Conservation (phyloP, 805 yeast genomes). For the Schwanniomyces polymorphus region DNA sequence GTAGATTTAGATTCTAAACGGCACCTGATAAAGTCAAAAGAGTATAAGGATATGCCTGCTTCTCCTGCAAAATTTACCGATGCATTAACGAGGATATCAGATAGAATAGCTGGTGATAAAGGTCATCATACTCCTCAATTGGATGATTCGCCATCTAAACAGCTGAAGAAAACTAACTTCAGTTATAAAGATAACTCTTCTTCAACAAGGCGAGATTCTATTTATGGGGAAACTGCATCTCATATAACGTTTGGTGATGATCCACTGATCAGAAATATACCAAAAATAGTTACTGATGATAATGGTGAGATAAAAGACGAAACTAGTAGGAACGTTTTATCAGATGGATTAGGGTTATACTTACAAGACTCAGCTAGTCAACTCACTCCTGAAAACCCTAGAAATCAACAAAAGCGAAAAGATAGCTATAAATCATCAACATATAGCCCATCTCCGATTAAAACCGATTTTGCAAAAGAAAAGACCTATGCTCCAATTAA, state of each 20-base stretch:
- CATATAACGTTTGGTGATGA: not conserved
- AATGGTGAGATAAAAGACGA: not conserved
- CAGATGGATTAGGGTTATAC: not conserved
- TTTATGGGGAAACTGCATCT: not conserved
- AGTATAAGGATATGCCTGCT: slow-evolving; percentile 7
- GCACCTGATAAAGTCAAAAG: not conserved
- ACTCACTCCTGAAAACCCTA: not conserved
- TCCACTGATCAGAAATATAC: not conserved
- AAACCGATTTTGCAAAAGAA: not conserved
- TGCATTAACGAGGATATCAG: slow-evolving; percentile 27
- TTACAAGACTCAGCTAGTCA: not conserved
- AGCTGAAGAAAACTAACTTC: not conserved
- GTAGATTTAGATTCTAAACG: not conserved
- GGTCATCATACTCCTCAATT: not conserved
- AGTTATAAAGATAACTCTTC: not conserved
- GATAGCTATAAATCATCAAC: not conserved
- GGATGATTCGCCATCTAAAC: not conserved
- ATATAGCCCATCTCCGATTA: not conserved
- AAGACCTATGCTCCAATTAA: slow-evolving; percentile 5
- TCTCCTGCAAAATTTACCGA: slow-evolving; percentile 23
- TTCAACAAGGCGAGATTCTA: not conserved
- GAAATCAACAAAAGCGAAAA: not conserved
- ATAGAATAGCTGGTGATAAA: slow-evolving; percentile 33
- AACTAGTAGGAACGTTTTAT: not conserved
- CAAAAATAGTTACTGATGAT: not conserved